phyloP scores from a whole-genome alignment of 495 filamentous ascomycete species.

The Diplogelasinospora grovesii region DNA sequence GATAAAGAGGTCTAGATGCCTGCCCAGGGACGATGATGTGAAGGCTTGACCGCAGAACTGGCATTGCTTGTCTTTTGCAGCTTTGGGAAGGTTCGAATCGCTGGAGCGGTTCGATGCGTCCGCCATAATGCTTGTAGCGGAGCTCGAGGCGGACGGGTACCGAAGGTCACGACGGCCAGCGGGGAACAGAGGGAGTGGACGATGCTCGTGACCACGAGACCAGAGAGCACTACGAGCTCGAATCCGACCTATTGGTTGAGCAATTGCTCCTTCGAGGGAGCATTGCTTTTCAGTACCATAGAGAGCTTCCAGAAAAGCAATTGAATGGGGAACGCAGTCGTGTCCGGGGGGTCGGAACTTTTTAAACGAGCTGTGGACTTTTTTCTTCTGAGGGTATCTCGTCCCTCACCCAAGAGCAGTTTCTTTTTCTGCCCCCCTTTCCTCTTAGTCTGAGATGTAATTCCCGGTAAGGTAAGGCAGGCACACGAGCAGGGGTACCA shows the following conservation, averaged over 20 bases:
- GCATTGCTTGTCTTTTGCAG: slow-evolving; percentile 72
- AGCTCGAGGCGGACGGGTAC: not conserved
- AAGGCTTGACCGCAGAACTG: slow-evolving; percentile 80
- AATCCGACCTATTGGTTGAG: slow-evolving; percentile 4
- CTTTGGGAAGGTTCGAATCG: slow-evolving; percentile 29
- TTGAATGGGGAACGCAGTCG: not conserved
- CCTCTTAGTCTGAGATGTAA: slow-evolving; percentile 2
- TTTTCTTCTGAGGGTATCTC: slow-evolving; percentile 6
- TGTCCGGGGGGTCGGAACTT: slow-evolving; percentile 3
- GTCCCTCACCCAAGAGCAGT: slow-evolving; percentile 6
- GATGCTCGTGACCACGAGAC: no score
- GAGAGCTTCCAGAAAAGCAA: not conserved
- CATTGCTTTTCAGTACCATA: slow-evolving; percentile 8
- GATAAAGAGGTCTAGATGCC: slow-evolving; percentile 86
- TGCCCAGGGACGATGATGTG: slow-evolving; percentile 87
- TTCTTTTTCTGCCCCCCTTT: slow-evolving; percentile 12
- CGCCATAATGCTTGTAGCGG: slow-evolving; percentile 13
- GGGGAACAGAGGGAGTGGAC: not conserved
- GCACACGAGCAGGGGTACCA: slow-evolving; percentile 8
- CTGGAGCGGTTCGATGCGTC: slow-evolving; percentile 12
- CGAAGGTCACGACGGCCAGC: not conserved
- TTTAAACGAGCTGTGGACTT: slow-evolving; percentile 2
- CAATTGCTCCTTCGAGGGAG: slow-evolving; percentile 15
- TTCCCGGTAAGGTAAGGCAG: slow-evolving; percentile 11
- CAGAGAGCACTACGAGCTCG: slow-evolving; percentile 2